phyloP scores from a whole-genome alignment of 352 stramenopile species.

The Peronospora destructor region DNA sequence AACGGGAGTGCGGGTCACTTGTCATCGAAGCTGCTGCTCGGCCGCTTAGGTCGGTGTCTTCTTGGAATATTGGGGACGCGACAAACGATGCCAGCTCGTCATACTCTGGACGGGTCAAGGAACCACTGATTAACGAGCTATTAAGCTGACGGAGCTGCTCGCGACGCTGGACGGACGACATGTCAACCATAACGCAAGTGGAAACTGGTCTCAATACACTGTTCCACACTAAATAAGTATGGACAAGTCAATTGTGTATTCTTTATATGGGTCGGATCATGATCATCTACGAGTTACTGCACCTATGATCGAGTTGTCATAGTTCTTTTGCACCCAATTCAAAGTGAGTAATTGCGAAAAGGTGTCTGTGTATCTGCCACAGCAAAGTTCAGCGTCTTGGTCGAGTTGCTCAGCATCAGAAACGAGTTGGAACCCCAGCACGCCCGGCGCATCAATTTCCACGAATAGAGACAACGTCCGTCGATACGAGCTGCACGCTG shows the following conservation, averaged over 20 bases:
- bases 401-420: constrained; percentile 55
- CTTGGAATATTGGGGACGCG: constrained; percentile 7
- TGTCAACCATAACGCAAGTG: constrained; percentile 12
- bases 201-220: neutral
- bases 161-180: constrained; percentile 11
- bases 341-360: constrained; percentile 40
- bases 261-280: neutral
- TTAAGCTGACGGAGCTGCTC: constrained; percentile 34
- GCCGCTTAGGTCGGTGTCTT: no score
- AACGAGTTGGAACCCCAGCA: constrained; percentile 74
- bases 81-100: constrained; percentile 37
- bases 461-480: constrained; percentile 71
- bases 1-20: constrained; percentile 4
- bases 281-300: constrained; percentile 4
- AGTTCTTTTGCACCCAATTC: constrained; percentile 73
- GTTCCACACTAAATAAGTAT: constrained; percentile 2
- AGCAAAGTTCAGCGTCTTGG: constrained; percentile 45
- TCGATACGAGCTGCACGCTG: constrained; percentile 41
- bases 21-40: neutral
- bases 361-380: constrained; percentile 17
- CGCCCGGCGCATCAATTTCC: constrained; percentile 41
- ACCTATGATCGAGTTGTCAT: constrained; percentile 24
- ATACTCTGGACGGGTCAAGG: constrained; percentile 31
- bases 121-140: constrained; percentile 29
- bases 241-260: neutral